phyloP scores from a whole-genome alignment of 2,329 filamentous ascomycete genomes.

The Neofusicoccum kwambonambiense region DNA sequence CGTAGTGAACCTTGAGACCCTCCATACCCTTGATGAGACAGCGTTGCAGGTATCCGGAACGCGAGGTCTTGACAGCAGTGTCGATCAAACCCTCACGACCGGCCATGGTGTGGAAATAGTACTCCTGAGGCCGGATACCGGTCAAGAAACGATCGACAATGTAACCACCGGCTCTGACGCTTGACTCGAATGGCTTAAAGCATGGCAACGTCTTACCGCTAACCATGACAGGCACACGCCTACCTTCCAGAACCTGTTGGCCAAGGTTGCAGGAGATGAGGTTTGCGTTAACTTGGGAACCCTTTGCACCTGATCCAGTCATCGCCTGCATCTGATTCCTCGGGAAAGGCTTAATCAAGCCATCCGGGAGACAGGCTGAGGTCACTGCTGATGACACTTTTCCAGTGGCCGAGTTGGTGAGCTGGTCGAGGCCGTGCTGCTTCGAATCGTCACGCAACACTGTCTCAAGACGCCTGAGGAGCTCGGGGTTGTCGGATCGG shows the following conservation, averaged over 20 bases:
- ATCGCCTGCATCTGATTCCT: conserved; percentile 99
- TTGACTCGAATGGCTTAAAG: conserved; percentile 88
- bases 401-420: conserved; percentile 72
- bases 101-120: conserved; percentile 99
- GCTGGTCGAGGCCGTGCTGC: conserved; percentile 82
- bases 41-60: conserved; percentile 92
- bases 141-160: conserved; percentile 97
- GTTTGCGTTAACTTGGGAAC: conserved; percentile 88
- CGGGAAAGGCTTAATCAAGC: conserved; percentile 87
- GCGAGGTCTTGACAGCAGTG: conserved; percentile 96
- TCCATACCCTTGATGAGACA: conserved; percentile 99
- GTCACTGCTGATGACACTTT: conserved; percentile 78
- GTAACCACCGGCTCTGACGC: conserved; percentile 86
- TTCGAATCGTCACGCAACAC: conserved; percentile 89
- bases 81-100: conserved; percentile 97
- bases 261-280: conserved; percentile 97
- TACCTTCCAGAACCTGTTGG: conserved; percentile 92
- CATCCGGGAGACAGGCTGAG: conserved; percentile 72
- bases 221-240: conserved; percentile 94
- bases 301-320: conserved; percentile 96
- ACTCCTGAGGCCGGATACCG: conserved; percentile 93
- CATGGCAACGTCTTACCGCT: conserved; percentile 95
- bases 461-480: conserved; percentile 78
- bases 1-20: conserved; percentile 86
- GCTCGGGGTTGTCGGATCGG: conserved; percentile 65